Evolutionary conservation across 2,329 filamentous ascomycete species (phyloP).

Genomic region (Rachicladosporium sp.): DNA sequence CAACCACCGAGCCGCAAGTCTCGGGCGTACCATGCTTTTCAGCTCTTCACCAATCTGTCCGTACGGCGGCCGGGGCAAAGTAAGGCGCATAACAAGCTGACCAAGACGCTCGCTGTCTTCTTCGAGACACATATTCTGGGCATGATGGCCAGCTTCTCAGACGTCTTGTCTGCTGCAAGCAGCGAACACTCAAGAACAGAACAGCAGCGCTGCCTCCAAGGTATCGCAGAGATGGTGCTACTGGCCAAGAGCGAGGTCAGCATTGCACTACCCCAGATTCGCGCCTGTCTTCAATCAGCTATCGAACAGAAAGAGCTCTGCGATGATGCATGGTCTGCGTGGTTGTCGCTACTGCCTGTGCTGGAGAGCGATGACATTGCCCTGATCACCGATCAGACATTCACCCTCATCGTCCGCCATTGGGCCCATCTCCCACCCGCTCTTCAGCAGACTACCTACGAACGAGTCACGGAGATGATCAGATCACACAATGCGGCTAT

Average conservation of each 20-base stretch:
- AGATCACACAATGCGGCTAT: constrained; percentile 50
- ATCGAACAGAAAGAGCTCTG: constrained; percentile 64
- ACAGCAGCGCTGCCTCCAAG: constrained; percentile 64
- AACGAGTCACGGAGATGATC: constrained; percentile 54
- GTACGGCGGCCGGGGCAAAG: constrained; percentile 35
- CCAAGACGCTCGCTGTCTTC: constrained; percentile 57
- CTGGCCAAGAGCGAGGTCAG: constrained; percentile 62
- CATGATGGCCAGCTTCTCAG: constrained; percentile 71
- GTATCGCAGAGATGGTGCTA: constrained; percentile 77
- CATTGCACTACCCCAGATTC: constrained; percentile 79
- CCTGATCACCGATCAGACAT: constrained; percentile 72
- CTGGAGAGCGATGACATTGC: constrained; percentile 70
- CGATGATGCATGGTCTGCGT: constrained; percentile 68
- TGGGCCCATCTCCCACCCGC: constrained; percentile 56
- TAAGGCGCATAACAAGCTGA: constrained; percentile 34
- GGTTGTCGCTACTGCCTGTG: constrained; percentile 64
- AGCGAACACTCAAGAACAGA: constrained; percentile 33
- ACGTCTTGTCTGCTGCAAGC: constrained; percentile 55
- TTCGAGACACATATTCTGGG: constrained; percentile 75
- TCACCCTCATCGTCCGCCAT: constrained; percentile 72
- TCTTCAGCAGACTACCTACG: constrained; percentile 47
- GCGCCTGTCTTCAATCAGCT: constrained; percentile 80
- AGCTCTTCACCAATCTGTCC: constrained; percentile 34
- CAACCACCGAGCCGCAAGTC: constrained; percentile 38
- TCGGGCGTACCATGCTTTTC: constrained; percentile 36